Conservation (phyloP, 345 rosid genomes). For the Euphorbia peplus region DNA sequence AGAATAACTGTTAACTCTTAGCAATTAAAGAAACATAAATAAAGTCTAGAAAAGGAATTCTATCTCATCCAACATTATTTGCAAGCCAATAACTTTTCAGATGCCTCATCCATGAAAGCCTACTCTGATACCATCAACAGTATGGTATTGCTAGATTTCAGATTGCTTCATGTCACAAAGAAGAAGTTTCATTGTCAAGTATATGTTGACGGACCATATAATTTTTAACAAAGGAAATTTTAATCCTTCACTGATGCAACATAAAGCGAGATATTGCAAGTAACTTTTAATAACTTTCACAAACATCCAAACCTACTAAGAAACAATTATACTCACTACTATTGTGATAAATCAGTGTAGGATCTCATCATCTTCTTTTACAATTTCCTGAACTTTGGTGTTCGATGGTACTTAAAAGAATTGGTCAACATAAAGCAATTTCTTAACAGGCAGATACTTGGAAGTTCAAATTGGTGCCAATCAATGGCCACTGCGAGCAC, state of each 20-base stretch:
- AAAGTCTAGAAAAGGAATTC: background rate
- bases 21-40: background rate
- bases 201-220: too few species aligned
- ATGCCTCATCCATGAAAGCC: background rate
- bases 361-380: background rate
- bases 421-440: background rate
- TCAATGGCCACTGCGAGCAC: background rate
- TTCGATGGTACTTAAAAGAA: background rate
- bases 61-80: background rate
- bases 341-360: background rate
- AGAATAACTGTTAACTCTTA: background rate
- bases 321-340: background rate
- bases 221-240: background rate
- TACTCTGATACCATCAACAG: background rate
- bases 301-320: background rate
- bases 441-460: background rate
- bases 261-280: background rate
- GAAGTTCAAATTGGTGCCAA: background rate
- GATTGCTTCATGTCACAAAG: background rate
- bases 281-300: background rate
- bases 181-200: too few species aligned
- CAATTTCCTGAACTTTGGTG: background rate
- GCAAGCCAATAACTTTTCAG: background rate
- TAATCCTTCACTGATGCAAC: background rate
- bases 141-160: background rate